Conservation (phyloP, 164 flowering plant genomes). For the Saururus chinensis region DNA sequence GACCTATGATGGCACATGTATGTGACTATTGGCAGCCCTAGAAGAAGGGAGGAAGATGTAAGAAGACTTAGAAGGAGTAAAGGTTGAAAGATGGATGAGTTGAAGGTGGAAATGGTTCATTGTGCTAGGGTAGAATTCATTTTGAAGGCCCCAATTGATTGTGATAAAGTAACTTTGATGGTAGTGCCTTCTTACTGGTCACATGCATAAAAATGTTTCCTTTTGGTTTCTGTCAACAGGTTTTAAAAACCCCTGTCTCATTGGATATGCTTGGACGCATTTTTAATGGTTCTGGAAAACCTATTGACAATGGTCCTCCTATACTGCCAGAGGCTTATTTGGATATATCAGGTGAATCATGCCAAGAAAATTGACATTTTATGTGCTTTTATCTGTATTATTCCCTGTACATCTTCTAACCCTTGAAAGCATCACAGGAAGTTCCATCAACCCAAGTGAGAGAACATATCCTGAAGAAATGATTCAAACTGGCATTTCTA, state of each 20-base stretch:
- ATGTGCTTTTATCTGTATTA: background rate
- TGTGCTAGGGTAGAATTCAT: background rate
- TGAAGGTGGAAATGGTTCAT: background rate
- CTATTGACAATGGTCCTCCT: slow-evolving; percentile 98
- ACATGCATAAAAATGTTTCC: no score
- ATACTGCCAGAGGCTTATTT: slow-evolving; percentile 94
- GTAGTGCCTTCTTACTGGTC: background rate
- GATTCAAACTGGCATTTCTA: slow-evolving; percentile 98
- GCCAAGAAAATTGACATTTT: background rate
- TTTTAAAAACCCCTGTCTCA: slow-evolving; percentile 94
- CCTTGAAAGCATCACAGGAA: slow-evolving; percentile 34
- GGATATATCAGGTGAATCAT: slow-evolving; percentile 79
- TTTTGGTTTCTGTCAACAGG: slow-evolving; percentile 27
- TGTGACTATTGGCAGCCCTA: no score
- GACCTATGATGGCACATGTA: no score
- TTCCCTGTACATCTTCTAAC: background rate
- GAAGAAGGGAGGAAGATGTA: no score
- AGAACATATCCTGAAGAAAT: slow-evolving; percentile 99
- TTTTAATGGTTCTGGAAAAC: slow-evolving; percentile 98
- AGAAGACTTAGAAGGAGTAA: no score
- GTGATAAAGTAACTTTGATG: background rate
- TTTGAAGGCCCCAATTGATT: background rate
- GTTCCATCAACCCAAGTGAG: slow-evolving; percentile 98
- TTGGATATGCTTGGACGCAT: slow-evolving; percentile 98
- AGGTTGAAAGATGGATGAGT: background rate